Conservation (phyloP, 2,329 filamentous ascomycete genomes). For the Pyrenophora tritici-repentis region DNA sequence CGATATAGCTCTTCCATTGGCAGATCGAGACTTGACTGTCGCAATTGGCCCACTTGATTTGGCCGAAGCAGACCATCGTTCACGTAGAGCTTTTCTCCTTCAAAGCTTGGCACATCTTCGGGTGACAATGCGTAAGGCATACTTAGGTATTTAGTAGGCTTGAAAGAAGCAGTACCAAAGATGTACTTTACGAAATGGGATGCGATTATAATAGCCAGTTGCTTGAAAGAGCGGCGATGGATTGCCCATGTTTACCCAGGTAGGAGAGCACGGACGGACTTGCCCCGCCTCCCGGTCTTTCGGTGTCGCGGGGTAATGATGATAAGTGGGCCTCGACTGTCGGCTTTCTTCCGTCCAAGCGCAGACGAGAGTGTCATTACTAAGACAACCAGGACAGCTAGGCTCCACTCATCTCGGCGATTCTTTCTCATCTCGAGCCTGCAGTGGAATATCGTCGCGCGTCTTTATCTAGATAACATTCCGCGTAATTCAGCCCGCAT, state of each 20-base stretch:
- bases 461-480: conserved; percentile 5
- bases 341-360: too few species aligned
- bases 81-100: conserved; percentile 47
- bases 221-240: too few species aligned
- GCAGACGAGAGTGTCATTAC: too few species aligned
- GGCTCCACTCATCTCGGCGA: conserved; percentile 16
- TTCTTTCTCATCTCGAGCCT: conserved; percentile 14
- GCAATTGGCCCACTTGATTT: conserved; percentile 51
- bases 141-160: conserved; percentile 6
- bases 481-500: conserved; percentile 20
- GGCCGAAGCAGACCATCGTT: conserved; percentile 55
- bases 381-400: too few species aligned
- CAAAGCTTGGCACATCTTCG: conserved; percentile 31
- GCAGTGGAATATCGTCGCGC: conserved; percentile 1
- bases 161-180: not conserved
- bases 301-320: not conserved
- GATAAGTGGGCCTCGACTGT: not conserved
- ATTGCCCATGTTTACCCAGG: too few species aligned
- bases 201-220: too few species aligned
- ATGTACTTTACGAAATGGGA: too few species aligned
- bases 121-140: conserved; percentile 45
- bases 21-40: conserved; percentile 50
- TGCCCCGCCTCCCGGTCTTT: conserved; percentile 20
- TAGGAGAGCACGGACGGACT: conserved; percentile 10
- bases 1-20: conserved; percentile 56